Conservation (phyloP, 2,329 filamentous ascomycete genomes). For the Neofusicoccum parvum region DNA sequence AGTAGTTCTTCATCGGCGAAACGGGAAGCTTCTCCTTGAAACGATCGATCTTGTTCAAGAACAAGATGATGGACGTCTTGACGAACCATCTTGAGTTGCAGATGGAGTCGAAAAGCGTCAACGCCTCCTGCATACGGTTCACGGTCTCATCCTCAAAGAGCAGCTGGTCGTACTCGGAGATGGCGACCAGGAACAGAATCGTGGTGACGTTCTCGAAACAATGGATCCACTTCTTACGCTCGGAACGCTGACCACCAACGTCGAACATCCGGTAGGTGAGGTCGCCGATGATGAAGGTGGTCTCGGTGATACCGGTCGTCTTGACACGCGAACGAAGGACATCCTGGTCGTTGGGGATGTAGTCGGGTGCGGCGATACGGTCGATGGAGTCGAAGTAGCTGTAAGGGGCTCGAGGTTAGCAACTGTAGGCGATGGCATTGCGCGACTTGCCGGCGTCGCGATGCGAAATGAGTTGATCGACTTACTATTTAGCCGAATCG, state of each 20-base stretch:
- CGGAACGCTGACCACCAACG: slow-evolving; percentile 90
- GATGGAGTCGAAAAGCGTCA: slow-evolving; percentile 72
- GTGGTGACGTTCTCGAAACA: slow-evolving; percentile 98
- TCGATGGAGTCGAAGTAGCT: slow-evolving; percentile 97
- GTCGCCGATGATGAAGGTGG: slow-evolving; percentile 92
- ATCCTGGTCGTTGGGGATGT: slow-evolving; percentile 94
- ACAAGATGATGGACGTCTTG: slow-evolving; percentile 72
- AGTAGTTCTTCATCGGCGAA: slow-evolving; percentile 76
- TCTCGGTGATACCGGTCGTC: slow-evolving; percentile 96
- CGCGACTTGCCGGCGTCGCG: not conserved
- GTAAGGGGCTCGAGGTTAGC: slow-evolving; percentile 15
- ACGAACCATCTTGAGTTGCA: slow-evolving; percentile 74
- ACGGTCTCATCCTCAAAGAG: slow-evolving; percentile 93
- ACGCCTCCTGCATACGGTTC: slow-evolving; percentile 73
- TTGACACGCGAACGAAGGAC: slow-evolving; percentile 95
- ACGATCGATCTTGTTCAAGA: slow-evolving; percentile 75
- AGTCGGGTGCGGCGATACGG: slow-evolving; percentile 86
- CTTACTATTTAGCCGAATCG: slow-evolving; percentile 94
- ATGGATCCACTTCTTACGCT: slow-evolving; percentile 99
- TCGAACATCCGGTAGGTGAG: slow-evolving; percentile 98
- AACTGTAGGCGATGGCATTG: not conserved
- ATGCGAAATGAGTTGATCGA: slow-evolving; percentile 29
- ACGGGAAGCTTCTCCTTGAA: slow-evolving; percentile 76
- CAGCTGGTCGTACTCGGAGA: slow-evolving; percentile 95
- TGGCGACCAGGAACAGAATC: slow-evolving; percentile 94